Conservation (phyloP, 768 basidiomycete species). For the Tylopilus sp. region DNA sequence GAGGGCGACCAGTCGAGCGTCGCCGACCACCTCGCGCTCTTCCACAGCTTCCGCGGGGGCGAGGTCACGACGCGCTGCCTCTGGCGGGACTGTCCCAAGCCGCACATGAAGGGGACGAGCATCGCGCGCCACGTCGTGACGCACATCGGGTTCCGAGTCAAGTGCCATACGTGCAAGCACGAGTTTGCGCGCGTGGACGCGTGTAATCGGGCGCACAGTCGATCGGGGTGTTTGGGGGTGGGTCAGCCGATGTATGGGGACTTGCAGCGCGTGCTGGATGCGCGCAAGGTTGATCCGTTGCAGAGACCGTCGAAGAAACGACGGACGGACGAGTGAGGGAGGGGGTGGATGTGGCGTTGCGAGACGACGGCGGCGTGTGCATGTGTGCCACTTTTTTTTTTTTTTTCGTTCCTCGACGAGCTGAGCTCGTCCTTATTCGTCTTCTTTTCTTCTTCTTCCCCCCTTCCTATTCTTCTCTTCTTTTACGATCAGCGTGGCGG, state of each 20-base stretch:
- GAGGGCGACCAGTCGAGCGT: slow-evolving; percentile 33
- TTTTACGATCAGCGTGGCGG: not conserved
- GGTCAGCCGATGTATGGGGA: slow-evolving; percentile 31
- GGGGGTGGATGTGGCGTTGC: not conserved
- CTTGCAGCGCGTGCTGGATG: slow-evolving; percentile 24
- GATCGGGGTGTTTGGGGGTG: slow-evolving; percentile 29
- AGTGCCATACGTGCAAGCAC: slow-evolving; percentile 28
- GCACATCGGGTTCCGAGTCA: slow-evolving; percentile 30
- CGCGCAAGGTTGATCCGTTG: slow-evolving; percentile 23
- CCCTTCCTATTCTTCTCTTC: not conserved
- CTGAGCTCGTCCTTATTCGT: not conserved
- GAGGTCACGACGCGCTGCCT: slow-evolving; percentile 30
- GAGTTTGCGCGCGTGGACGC: slow-evolving; percentile 34
- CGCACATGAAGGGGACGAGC: slow-evolving; percentile 32
- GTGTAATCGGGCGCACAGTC: slow-evolving; percentile 33
- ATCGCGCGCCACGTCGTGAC: slow-evolving; percentile 33
- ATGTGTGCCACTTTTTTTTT: not conserved
- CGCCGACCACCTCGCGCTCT: slow-evolving; percentile 31
- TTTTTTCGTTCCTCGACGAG: not conserved
- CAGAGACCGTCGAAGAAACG: slow-evolving; percentile 29
- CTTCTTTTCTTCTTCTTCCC: not conserved
- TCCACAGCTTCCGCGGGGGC: slow-evolving; percentile 29
- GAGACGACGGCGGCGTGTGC: not conserved
- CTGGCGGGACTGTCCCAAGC: slow-evolving; percentile 27
- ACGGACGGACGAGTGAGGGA: slow-evolving; percentile 23